Evolutionary conservation across 1,284 basidiomycete species (phyloP), one percentile per base, ranked within the genome.

Genomic region (Fereydounia khargensis): DNA sequence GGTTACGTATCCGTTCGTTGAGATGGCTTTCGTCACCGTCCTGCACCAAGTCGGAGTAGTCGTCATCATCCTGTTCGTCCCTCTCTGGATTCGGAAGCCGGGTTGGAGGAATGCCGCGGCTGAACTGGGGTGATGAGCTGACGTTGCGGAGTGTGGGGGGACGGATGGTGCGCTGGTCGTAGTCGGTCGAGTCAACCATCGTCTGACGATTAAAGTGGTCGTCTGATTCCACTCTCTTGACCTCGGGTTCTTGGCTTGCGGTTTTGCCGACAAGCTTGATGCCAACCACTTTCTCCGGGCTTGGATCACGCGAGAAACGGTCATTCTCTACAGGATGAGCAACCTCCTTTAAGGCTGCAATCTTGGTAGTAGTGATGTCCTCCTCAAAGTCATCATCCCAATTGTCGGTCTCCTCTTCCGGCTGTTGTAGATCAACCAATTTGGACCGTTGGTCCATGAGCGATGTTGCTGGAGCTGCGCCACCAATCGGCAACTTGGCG

Each of bases 311-410:
- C n/a, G n/a, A n/a, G n/a, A n/a, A n/a, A n/a, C n/a, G n/a, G n/a
- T n/a, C n/a, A n/a, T n/a, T n/a, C n/a, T n/a, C n/a, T n/a, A n/a
- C n/a, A n/a, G n/a, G n/a, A 14, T 27, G 25, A 8, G 25, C 8
- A 27, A 8, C 25, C 42, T 42, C 46, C 27, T 47, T 64, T 70
- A 41, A 69, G 83, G 87, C 86, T 78, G 88, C 88, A 33, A 90
- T 74, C 74, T 91, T 91, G 8, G 85, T 85, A 43, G 88, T 83
- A 1, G 89, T 89, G 21, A 92, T 91, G 3, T 87, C 91, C 53
- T 89, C 89, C 68, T 91, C 91, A 69, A 97, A 98, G 74, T 98
- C 94, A 63, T 91, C 88, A 71, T 98, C 94, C 91, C 94, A 97
- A 56, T 91, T 92, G 74, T 94, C 89, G 9, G 85, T 89, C 68